A percentile compares a stretch with the other conserved stretches of the same genome.
Evolutionary conservation across 179 eudicot species (phyloP).

Genomic region (Spinacia oleracea): DNA sequence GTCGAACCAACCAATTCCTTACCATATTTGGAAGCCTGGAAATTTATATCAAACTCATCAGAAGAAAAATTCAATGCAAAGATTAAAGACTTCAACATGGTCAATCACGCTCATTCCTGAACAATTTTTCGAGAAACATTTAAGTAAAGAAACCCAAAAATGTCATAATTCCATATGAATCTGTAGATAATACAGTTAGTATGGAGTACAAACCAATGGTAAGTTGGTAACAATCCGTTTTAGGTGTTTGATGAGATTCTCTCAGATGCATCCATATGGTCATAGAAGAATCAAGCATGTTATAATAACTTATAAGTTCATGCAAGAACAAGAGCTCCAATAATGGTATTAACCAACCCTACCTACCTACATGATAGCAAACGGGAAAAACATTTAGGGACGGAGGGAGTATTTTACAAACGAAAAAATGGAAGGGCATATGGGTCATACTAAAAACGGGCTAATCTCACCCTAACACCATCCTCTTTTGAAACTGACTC

Average conservation of each 20-base stretch:
- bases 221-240: not conserved
- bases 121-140: not conserved
- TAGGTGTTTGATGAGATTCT: not conserved
- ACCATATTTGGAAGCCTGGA: constrained; percentile 53
- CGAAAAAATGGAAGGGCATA: too few relatives aligned
- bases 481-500: not conserved
- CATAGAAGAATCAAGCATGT: not conserved
- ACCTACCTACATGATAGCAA: not conserved
- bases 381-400: not conserved
- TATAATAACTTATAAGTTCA: not conserved
- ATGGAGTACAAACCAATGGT: not conserved
- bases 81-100: not conserved
- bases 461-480: not conserved
- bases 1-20: constrained; percentile 57
- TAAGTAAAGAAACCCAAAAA: not conserved
- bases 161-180: not conserved
- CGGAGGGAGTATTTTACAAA: not conserved
- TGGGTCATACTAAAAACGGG: too few relatives aligned
- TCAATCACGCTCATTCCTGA: not conserved
- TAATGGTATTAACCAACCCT: not conserved
- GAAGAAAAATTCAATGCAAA: not conserved
- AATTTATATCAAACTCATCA: not conserved
- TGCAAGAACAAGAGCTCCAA: not conserved
- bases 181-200: not conserved
- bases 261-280: not conserved